Base-by-base conservation (phyloP, 2,329 filamentous ascomycete species). In the Hymenoscyphus fraxineus region DNA sequence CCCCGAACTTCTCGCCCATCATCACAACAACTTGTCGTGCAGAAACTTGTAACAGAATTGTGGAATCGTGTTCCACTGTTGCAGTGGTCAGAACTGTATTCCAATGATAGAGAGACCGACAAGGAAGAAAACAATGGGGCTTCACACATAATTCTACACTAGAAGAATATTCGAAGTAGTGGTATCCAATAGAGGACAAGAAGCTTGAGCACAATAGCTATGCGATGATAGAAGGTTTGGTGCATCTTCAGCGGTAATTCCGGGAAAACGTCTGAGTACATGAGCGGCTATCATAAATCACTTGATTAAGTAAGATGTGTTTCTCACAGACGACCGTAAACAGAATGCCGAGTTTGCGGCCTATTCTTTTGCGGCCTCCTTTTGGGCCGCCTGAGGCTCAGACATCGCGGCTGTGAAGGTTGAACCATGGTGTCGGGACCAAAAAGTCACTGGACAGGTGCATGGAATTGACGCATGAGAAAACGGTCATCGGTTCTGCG, bases 361-460 rank as follows among this genome's bases (percentile, higher is more conserved):
- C 39, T 32, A 13, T 12, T 41, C 5, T n/a, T 60, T 56, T 61
- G 60, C 19, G 60, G 60, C 47, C 60, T 22, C n/a, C 19, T 44
- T 5, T 5, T 39, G 16, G 60, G 60, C 60, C 60, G 55, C 35
- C 35, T 58, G 60, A 62, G 60, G 60, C 60, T 35, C 35, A 35
- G 35, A 35, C 35, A 35, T 5, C 35, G 60, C 60, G 58, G 60
- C 16, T 51, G n/a, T 54, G 47, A 22, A 54, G 47, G 12, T 54
- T 54, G 47, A 54, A 15, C 19, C 47, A 27, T 27, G n/a, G 47
- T 22, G 19, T 27, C 40, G 9, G 6, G n/a, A 35, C 35, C 35
- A 7, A 35, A 55, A 54, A n/a, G 27, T 61, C 60, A 61, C 60
- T 56, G 31, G 60, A 61, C 60, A 56, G 38, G 47, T 61, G 60